Evolutionary conservation across 2,329 filamentous ascomycete species (phyloP), one percentile per base, ranked within the genome.

Genomic region (Pseudogymnoascus sp.): DNA sequence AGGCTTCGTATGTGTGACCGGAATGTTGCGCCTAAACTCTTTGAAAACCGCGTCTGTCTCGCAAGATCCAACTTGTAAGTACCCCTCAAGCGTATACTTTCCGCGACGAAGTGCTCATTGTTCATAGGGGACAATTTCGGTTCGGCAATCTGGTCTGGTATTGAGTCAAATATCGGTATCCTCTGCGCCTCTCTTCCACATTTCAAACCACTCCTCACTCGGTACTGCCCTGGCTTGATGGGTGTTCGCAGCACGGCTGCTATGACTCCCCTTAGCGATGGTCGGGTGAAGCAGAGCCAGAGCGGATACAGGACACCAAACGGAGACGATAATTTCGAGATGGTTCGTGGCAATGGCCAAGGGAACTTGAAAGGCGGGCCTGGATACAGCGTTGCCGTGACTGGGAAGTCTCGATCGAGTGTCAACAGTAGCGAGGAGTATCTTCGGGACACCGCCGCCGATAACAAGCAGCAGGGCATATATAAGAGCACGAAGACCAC

Each of bases 1-100:
- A 23, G 68, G 65, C 45, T 68, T 69, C 39, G 66, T 64, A 6
- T 66, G 64, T 58, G 59, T 69, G 8, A 58, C 67, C 16, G 66
- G 65, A 23, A 39, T 67, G 3, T 39, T 69, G 7, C 39, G 67
- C 19, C 45, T 69, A 3, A 62, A 65, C 14, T 60, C 60, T 35
- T 11, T 65, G 7, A 64, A 63, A 33, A 30, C 64, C 2, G 33
- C 62, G 3, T 62, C 62, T 5, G 61, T 19, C 1, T 63, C 62
- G 3, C 8, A 38, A 22, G 65, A 66, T 45, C 25, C 64, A 9
- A 60, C 64, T 12, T 62, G 63, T 55, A 33, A 55, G 45, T 33
- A 33, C 4, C 11, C 25, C 49, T 33, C n/a, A 5, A 49, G 14
- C 42, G 12, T 23, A 55, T 55, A 55, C n/a, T 33, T n/a, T 16